Percentiles rank a stretch among this genome's conserved stretches.
Evolutionary conservation across 805 yeast genomes (phyloP).

Genomic region (Candida taoyuanica): DNA sequence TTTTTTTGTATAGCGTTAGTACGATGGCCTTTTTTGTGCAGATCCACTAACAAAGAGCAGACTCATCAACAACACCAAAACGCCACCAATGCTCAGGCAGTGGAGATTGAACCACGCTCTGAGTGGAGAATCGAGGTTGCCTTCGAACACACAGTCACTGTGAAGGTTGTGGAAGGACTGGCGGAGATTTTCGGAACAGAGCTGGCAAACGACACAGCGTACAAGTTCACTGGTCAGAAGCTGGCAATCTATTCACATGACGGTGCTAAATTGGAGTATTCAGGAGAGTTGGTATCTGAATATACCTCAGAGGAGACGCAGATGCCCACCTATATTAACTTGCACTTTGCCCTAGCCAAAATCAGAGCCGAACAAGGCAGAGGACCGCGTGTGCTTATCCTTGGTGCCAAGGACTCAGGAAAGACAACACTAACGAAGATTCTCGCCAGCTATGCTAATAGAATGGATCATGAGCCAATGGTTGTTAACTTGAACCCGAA

Average conservation of each 20-base stretch:
- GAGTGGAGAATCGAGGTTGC: conserved; percentile 81
- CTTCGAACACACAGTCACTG: conserved; percentile 42
- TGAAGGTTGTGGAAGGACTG: conserved; percentile 56
- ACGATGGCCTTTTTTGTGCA: no score
- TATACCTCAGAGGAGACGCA: conserved; percentile 70
- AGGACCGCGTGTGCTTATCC: conserved; percentile 50
- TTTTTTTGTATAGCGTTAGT: no score
- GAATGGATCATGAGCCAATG: conserved; percentile 63
- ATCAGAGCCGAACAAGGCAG: conserved; percentile 31
- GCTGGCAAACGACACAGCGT: conserved; percentile 65
- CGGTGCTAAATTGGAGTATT: conserved; percentile 51
- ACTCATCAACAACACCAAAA: conserved; percentile 4
- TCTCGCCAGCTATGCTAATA: conserved; percentile 69
- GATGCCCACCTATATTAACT: conserved; percentile 56
- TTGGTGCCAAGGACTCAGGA: conserved; percentile 74
- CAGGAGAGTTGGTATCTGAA: conserved; percentile 43
- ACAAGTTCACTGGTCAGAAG: conserved; percentile 50
- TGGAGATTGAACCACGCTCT: conserved; percentile 31
- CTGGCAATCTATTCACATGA: conserved; percentile 55
- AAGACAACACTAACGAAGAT: conserved; percentile 72
- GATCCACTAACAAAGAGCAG: conserved; percentile 1
- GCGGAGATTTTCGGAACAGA: conserved; percentile 95
- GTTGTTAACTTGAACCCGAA: conserved; percentile 76
- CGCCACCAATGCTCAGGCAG: conserved; percentile 9
- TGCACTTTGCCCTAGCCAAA: conserved; percentile 74